Conservation (phyloP, 257 asterid species). For the Salvia hispanica region DNA sequence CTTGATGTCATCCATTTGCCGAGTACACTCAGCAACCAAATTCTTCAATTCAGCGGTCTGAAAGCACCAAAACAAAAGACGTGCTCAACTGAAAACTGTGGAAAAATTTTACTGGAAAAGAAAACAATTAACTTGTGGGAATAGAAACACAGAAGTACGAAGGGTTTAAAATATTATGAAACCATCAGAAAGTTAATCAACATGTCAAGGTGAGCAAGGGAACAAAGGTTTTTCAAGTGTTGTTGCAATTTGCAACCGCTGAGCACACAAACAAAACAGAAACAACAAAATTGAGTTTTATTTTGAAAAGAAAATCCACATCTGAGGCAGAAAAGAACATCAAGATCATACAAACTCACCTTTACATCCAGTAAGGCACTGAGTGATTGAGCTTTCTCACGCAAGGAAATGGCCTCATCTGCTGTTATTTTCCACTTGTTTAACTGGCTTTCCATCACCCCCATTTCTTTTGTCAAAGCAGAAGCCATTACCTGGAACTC, state of each 20-base stretch:
- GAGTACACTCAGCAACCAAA: slow-evolving; percentile 56
- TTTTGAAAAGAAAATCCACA: slow-evolving; percentile 26
- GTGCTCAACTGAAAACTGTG: slow-evolving; percentile 21
- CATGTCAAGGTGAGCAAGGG: slow-evolving; percentile 19
- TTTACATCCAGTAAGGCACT: slow-evolving; percentile 57
- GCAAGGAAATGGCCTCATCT: slow-evolving; percentile 79
- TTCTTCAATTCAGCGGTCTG: slow-evolving; percentile 74
- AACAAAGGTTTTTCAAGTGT: slow-evolving; percentile 4
- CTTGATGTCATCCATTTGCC: slow-evolving; percentile 63
- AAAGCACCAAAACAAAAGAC: slow-evolving; percentile 32
- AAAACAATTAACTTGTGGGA: not conserved
- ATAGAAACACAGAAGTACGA: slow-evolving; percentile 8
- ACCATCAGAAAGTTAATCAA: not conserved
- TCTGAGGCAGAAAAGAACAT: slow-evolving; percentile 23
- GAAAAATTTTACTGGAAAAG: slow-evolving; percentile 23
- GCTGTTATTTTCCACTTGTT: slow-evolving; percentile 84
- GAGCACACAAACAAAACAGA: slow-evolving; percentile 17
- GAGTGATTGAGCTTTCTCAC: slow-evolving; percentile 65
- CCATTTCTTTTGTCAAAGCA: slow-evolving; percentile 83
- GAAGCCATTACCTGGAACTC: slow-evolving; percentile 93
- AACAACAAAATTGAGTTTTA: slow-evolving; percentile 12
- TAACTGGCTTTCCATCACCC: slow-evolving; percentile 82
- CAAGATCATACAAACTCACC: slow-evolving; percentile 45
- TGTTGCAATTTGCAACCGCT: slow-evolving; percentile 25
- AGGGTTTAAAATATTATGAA: not conserved